A percentile compares a stretch with the other conserved stretches of the same genome.
Conservation (phyloP, 2,329 filamentous ascomycete species). For the Colletotrichum abscissum region DNA sequence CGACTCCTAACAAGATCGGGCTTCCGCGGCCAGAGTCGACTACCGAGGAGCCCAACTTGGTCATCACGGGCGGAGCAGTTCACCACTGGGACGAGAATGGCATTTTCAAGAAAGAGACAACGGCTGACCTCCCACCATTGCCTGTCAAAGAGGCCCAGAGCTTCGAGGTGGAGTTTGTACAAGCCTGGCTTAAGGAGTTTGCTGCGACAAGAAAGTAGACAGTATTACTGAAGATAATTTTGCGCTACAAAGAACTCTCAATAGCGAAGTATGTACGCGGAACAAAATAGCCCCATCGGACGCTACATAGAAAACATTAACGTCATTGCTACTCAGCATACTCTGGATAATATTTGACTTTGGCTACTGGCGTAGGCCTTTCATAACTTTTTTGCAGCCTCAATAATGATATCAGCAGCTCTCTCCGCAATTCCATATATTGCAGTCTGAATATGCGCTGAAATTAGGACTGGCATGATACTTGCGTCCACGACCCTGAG, state of each 20-base stretch:
- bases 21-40: constrained; percentile 67
- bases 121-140: constrained; percentile 64
- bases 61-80: constrained; percentile 74
- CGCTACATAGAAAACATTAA: neutral
- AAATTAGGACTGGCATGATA: constrained; percentile 59
- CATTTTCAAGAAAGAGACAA: constrained; percentile 71
- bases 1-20: constrained; percentile 74
- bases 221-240: no score
- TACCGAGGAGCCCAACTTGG: constrained; percentile 72
- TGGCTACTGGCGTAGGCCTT: neutral
- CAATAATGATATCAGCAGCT: constrained; percentile 44
- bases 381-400: neutral
- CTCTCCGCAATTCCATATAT: constrained; percentile 66
- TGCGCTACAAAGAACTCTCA: no score
- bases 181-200: constrained; percentile 75
- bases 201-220: constrained; percentile 26
- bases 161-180: constrained; percentile 70
- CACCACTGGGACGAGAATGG: constrained; percentile 87
- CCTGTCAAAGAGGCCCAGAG: constrained; percentile 69
- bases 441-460: constrained; percentile 60
- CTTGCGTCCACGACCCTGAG: constrained; percentile 62
- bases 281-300: no score
- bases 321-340: neutral
- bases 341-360: neutral
- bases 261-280: no score